These are phyloP conservation scores for Butyriboletus loyo DNA, from an alignment of 768 basidiomycete genomes.

Conservation along the genomic window DNA sequence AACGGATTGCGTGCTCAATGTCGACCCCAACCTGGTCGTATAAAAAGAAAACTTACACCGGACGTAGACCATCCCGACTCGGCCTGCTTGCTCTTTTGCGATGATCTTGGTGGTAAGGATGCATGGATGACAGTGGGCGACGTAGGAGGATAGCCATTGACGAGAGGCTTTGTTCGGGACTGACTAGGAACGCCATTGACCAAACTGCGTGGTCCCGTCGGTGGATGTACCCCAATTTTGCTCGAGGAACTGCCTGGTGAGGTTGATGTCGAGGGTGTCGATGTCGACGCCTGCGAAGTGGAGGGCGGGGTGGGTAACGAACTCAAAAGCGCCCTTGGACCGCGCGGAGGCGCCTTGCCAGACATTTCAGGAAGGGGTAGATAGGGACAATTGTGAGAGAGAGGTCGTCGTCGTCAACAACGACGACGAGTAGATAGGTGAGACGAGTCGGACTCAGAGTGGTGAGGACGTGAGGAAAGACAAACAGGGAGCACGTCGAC, in stretches of 20 bases:
- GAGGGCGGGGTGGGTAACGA: slow-evolving; percentile 34
- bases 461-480: slow-evolving; percentile 9
- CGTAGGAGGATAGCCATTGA: slow-evolving; percentile 41
- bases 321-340: slow-evolving; percentile 65
- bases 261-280: slow-evolving; percentile 35
- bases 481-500: slow-evolving; percentile 19
- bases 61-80: slow-evolving; percentile 36
- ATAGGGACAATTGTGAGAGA: neutral
- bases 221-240: slow-evolving; percentile 54
- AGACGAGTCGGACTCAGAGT: slow-evolving; percentile 2
- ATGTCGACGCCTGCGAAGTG: slow-evolving; percentile 30
- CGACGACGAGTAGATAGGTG: slow-evolving; percentile 23
- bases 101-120: slow-evolving; percentile 32
- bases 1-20: slow-evolving; percentile 1
- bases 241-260: slow-evolving; percentile 29
- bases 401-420: slow-evolving; percentile 19
- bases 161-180: slow-evolving; percentile 38
- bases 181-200: slow-evolving; percentile 36
- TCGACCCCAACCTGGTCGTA: neutral
- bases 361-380: slow-evolving; percentile 43
- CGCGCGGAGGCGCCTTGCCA: slow-evolving; percentile 73
- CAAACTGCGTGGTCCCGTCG: slow-evolving; percentile 66
- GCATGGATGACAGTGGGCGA: slow-evolving; percentile 24
- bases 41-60: slow-evolving; percentile 30
- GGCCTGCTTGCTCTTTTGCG: slow-evolving; percentile 43